Evolutionary conservation across 306 rosid genomes (phyloP), one percentile per base, ranked within the genome.

Genomic region (Malus sylvestris): DNA sequence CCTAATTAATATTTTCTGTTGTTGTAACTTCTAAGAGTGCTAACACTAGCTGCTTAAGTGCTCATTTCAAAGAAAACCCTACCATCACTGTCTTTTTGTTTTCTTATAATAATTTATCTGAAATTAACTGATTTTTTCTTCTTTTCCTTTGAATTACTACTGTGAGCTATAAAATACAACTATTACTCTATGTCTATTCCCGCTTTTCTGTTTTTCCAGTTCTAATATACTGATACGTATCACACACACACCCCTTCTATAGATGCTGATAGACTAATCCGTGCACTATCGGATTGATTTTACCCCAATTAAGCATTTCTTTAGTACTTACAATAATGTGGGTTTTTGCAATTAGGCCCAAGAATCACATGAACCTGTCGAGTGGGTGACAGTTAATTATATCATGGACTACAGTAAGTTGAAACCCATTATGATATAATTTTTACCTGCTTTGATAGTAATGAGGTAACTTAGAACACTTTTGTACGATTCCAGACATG

Each of bases 321-420:
- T 79, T 81, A 74, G 45, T 65, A 70, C 58, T 70, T 71, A 58
- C 66, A 60, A 71, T 66, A 71, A 59, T 23, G 60, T 52, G 70
- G 70, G 18, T 78, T 84, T 63, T 78, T 81, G 81, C 62, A 61
- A 61, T 61, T 61, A 14, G 35, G 38, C 38, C 35, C 88, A 78
- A 78, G 5, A 52, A 59, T 82, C 81, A 84, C 81, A 61, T 70
- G 44, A 69, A 1, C 45, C 66, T 81, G 83, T 84, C 83, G 67
- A 62, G 73, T 62, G 30, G 53, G 52, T 32, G 70, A 74, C 46
- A 57, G 55, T 79, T 30, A 44, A 75, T 59, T 25, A 40, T 71
- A 42, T 60, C 3, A 51, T 51, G 20, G 55, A 15, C 20, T 49
- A 15, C 55, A 49, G 20, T 49, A 15, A 65, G 23, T 58, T 59